Conservation (phyloP, 2,329 filamentous ascomycete species). For the Fonsecaea erecta region DNA sequence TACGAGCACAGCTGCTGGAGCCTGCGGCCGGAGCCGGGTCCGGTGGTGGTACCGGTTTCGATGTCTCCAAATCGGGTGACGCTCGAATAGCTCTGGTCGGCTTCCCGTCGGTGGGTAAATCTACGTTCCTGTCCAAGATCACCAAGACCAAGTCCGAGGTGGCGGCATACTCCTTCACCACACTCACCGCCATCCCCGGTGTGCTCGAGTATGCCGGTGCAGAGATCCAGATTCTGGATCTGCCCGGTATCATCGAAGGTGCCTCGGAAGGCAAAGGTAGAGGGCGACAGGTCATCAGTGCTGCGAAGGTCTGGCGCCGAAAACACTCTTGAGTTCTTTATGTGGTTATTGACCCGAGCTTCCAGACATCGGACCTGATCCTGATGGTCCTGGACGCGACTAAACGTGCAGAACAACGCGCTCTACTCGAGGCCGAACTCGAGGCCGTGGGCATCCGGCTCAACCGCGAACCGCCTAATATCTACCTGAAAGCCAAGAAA, state of each 20-base stretch:
- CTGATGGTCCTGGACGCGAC: constrained; percentile 97
- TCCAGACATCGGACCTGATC: constrained; percentile 69
- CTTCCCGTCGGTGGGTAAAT: constrained; percentile 99
- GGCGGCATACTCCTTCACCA: constrained; percentile 96
- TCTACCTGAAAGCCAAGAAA: constrained; percentile 95
- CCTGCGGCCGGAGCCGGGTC: constrained; percentile 78
- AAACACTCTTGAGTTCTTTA: not conserved
- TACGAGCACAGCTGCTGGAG: constrained; percentile 92
- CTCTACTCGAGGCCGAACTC: constrained; percentile 85
- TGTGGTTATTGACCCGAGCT: not conserved
- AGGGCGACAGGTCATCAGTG: constrained; percentile 94
- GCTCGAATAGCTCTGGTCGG: constrained; percentile 95
- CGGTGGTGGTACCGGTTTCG: constrained; percentile 79
- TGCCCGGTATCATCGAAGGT: constrained; percentile 97
- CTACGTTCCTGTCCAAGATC: constrained; percentile 97
- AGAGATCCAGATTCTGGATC: constrained; percentile 95
- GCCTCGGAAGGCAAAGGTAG: constrained; percentile 93
- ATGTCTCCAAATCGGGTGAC: constrained; percentile 95
- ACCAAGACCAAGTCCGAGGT: constrained; percentile 97
- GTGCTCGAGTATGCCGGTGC: constrained; percentile 97
- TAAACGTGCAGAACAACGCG: constrained; percentile 90
- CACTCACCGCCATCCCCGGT: constrained; percentile 93
- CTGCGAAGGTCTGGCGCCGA: constrained; percentile 70
- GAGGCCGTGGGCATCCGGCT: constrained; percentile 93
- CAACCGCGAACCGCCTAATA: constrained; percentile 92